Base-by-base conservation (phyloP, 305 asterid species). In the Vinca major region DNA sequence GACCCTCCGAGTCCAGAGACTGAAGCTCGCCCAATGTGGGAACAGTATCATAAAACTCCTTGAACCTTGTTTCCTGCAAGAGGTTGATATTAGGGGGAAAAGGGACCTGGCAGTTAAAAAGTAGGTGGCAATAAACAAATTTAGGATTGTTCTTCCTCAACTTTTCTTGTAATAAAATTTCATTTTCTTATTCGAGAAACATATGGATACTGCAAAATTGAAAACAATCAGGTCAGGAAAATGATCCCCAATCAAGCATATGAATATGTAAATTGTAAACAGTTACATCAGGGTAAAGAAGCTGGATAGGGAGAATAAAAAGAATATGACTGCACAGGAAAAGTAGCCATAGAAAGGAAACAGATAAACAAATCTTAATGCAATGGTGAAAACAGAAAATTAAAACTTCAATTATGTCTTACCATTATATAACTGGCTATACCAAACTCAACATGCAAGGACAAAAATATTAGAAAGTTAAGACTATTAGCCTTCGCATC, bases 21-120 rank as follows among this genome's bases (percentile, higher is more conserved):
- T 80, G 91, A 81, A 90, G 88, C 84, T 93, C 95, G 75, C 87
- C 99, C 67, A 93, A 71, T 37, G 96, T 74, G 73, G 99, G 99
- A 72, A 93, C 71, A 73, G 82, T 89, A 67, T 86, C 96, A 78
- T 80, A 89, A 55, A 79, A 82, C 48, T 89, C 99, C 81, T 84
- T 90, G 72, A 93, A 85, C 86, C 82, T 87, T 85, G 81, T 93
- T 76, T 93, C 99, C 99, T 93, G 87, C 36, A 63, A 17, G 47
- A 33, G 43, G 43, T 2, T 36, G 49, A 43, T 12, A 63, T 52
- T 5, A 52, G 57, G 26, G 26, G 57, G 19, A 16, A 52, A 16
- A 26, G 33, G 33, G 54, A n/a, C 2, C 17, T 5, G 57, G 57
- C 26, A 52, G 57, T 52, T 52, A 52, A 52, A 52, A 16, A 7